Percentiles rank a stretch among this genome's conserved stretches.
These are phyloP conservation scores for Blumeriella jaapii DNA, from an alignment of 2,329 filamentous ascomycete genomes.

Conservation along the genomic window DNA sequence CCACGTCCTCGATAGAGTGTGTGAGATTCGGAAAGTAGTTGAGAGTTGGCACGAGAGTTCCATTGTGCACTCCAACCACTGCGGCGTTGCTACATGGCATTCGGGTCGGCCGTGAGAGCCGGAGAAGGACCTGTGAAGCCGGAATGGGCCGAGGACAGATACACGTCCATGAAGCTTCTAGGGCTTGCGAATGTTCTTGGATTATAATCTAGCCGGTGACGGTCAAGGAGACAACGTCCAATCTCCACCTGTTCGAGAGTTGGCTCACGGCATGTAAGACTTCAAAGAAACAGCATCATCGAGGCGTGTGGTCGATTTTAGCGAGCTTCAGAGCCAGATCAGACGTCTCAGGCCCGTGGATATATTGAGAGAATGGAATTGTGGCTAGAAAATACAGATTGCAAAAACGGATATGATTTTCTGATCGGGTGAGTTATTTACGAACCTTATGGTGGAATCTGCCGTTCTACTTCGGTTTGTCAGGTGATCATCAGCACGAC, in stretches of 20 bases:
- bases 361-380: too few relatives aligned
- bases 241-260: slow-evolving; percentile 41
- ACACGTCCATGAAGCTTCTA: slow-evolving; percentile 46
- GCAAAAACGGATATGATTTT: too few relatives aligned
- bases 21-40: slow-evolving; percentile 53
- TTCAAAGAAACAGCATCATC: too few relatives aligned
- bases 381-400: too few relatives aligned
- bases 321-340: too few relatives aligned
- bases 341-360: too few relatives aligned
- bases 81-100: slow-evolving; percentile 43
- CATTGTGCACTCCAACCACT: slow-evolving; percentile 47
- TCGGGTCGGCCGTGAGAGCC: slow-evolving; percentile 40
- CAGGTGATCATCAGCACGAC: too few relatives aligned
- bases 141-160: slow-evolving; percentile 49
- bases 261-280: too few relatives aligned
- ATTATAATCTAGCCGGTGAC: slow-evolving; percentile 51
- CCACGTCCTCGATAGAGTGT: slow-evolving; percentile 40
- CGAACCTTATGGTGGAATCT: too few relatives aligned
- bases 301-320: too few relatives aligned
- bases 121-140: slow-evolving; percentile 50
- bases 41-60: slow-evolving; percentile 40
- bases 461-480: too few relatives aligned
- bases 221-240: slow-evolving; percentile 51
- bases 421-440: too few relatives aligned
- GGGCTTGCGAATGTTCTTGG: slow-evolving; percentile 43